A percentile compares a stretch with the other conserved stretches of the same genome.
These are phyloP conservation scores for Leonotis leonurus DNA, from an alignment of 257 asterid species.

Conservation along the genomic window DNA sequence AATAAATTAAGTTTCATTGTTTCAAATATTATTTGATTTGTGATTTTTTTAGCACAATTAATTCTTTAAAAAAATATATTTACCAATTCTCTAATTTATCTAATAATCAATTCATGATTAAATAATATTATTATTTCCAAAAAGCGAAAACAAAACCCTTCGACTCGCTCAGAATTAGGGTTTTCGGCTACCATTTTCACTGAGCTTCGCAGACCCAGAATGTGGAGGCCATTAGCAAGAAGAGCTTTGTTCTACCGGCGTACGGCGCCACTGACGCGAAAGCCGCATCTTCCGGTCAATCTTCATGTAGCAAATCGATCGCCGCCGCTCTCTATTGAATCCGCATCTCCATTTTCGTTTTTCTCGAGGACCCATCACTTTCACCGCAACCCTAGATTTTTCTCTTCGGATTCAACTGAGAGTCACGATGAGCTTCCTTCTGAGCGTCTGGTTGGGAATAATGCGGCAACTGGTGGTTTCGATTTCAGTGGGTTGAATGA, in stretches of 20 bases:
- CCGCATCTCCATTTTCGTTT: conserved; percentile 21
- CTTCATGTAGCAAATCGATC: conserved; percentile 17
- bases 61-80: no score
- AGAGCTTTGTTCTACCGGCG: conserved; percentile 28
- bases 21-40: no score
- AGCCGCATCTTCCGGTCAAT: conserved; percentile 6
- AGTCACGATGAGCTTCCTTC: conserved; percentile 23
- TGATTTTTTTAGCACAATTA: no score
- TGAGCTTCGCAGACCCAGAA: conserved; percentile 15
- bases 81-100: no score
- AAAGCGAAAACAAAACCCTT: conserved; percentile 10
- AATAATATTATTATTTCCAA: no score
- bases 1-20: no score
- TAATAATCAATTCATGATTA: no score
- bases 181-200: conserved; percentile 20
- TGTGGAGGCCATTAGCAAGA: conserved; percentile 53
- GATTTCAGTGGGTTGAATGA: conserved; percentile 24
- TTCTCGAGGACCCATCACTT: conserved; percentile 16
- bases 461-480: conserved; percentile 11
- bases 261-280: conserved; percentile 21
- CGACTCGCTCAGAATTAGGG: conserved; percentile 7
- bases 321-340: conserved; percentile 14
- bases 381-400: conserved; percentile 27
- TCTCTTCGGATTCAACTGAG: conserved; percentile 41
- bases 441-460: conserved; percentile 13